Evolutionary conservation across 2,329 filamentous ascomycete genomes (phyloP).

Genomic region (Colletotrichum falcatum): DNA sequence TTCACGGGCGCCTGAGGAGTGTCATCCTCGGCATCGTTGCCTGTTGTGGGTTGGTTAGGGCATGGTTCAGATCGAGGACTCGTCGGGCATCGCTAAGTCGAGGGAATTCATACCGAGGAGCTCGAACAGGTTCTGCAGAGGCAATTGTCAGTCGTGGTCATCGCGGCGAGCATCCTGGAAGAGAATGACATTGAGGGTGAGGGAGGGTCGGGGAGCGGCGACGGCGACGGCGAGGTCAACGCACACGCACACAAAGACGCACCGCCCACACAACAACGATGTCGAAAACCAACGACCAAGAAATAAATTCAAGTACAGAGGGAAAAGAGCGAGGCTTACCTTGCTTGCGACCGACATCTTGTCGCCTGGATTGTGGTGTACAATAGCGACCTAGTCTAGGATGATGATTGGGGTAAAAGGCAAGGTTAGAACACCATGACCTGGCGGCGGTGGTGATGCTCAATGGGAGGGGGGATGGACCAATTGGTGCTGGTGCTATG

Average conservation of each 20-base stretch:
- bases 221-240: conserved; percentile 6
- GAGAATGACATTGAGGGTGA: background rate
- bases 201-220: background rate
- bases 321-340: conserved; percentile 34
- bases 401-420: conserved; percentile 42
- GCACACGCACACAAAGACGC: conserved; percentile 8
- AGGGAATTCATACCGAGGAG: conserved; percentile 83
- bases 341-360: conserved; percentile 45
- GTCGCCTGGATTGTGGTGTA: conserved; percentile 44
- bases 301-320: conserved; percentile 15
- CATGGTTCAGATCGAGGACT: conserved; percentile 39
- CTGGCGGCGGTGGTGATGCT: conserved; percentile 40
- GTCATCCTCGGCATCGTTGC: conserved; percentile 76
- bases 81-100: conserved; percentile 43
- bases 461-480: conserved; percentile 31
- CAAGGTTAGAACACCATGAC: conserved; percentile 44
- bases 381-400: conserved; percentile 45
- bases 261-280: conserved; percentile 9
- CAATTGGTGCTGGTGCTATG: conserved; percentile 39
- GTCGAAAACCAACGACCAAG: conserved; percentile 12
- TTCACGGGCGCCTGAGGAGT: conserved; percentile 84
- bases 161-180: background rate
- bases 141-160: conserved; percentile 21
- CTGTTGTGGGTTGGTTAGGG: conserved; percentile 52
- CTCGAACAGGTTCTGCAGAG: conserved; percentile 89